Base-by-base conservation (phyloP, 1,139 yeast genomes). In the Candida buenavistaensis region DNA sequence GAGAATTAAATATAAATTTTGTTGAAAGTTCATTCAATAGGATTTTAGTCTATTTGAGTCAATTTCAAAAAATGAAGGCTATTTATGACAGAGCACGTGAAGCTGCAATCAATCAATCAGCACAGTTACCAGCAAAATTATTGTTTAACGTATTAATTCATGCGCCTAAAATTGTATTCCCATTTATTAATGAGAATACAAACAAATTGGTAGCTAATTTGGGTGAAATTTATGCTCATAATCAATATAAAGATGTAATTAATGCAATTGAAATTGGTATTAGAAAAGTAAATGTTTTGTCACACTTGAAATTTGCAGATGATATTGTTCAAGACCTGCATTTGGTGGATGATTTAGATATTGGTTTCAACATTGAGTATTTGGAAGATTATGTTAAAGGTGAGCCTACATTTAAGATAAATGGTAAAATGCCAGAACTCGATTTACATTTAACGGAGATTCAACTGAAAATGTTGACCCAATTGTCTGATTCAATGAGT, bases 61-160 rank as follows among this genome's bases (percentile, higher is more conserved):
- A 85, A 48, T 86, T 94, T 52, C 83, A 80, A 41, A 76, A 76
- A 47, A 88, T 92, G 96, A 92, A 92, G 57, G 79, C 80, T 2
- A 70, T 90, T 11, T 92, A 84, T 55, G 98, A 92, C 50, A 68
- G 77, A 12, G 95, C 97, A 0, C 74, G 98, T 42, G 88, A 84
- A 48, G 87, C 90, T 9, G 97, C 97, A 0, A 62, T 70, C 6
- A 64, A 65, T 37, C 82, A 80, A 52, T 89, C 90, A 2, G 72
- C 64, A 37, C 85, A 75, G 48, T 76, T 82, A 34, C 82, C 82
- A 37, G 74, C 65, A 32, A 75, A 72, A 45, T 80, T 88, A 57
- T 80, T 80, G 45, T 76, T 92, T 52, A 85, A 89, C 50, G 61
- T 94, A 21, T 59, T 78, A 14, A 68, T 92, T 10, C 74, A 78